Evolutionary conservation across 2,329 filamentous ascomycete species (phyloP).

Genomic region (Didymellaceae sp.): DNA sequence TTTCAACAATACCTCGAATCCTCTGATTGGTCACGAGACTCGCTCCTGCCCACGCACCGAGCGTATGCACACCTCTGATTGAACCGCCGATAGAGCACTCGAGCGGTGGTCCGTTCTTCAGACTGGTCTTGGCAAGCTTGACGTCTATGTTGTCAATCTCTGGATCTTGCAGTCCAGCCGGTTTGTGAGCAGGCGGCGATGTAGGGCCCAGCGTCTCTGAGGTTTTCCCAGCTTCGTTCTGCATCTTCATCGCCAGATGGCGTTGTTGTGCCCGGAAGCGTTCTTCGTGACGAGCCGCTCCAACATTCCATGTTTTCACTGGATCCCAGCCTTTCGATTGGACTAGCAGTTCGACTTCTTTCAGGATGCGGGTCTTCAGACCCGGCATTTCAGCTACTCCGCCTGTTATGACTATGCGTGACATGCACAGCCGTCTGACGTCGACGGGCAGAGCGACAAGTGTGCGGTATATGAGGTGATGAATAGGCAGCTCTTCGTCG

Average conservation of each 20-base stretch:
- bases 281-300: slow-evolving; percentile 44
- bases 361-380: slow-evolving; percentile 75
- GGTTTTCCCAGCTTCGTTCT: slow-evolving; percentile 34
- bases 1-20: slow-evolving; percentile 70
- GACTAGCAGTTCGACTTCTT: slow-evolving; percentile 74
- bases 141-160: slow-evolving; percentile 66
- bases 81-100: slow-evolving; percentile 59
- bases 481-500: slow-evolving; percentile 83
- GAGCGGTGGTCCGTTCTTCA: slow-evolving; percentile 49
- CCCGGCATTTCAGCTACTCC: slow-evolving; percentile 81
- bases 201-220: slow-evolving; percentile 27
- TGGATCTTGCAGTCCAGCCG: slow-evolving; percentile 54
- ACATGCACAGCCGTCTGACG: slow-evolving; percentile 83
- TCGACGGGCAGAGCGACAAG: slow-evolving; percentile 81
- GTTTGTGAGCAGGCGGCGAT: slow-evolving; percentile 16
- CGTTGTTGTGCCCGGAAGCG: slow-evolving; percentile 33
- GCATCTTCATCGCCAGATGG: slow-evolving; percentile 24
- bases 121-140: slow-evolving; percentile 59
- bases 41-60: slow-evolving; percentile 77
- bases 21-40: slow-evolving; percentile 73
- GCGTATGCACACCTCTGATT: slow-evolving; percentile 70
- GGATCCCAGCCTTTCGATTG: slow-evolving; percentile 76
- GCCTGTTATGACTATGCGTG: slow-evolving; percentile 85
- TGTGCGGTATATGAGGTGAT: slow-evolving; percentile 75
- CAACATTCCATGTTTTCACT: slow-evolving; percentile 72